Percentiles rank a stretch among this genome's conserved stretches.
These are phyloP conservation scores for Silene latifolia DNA, from an alignment of 148 eudicot genomes.

Conservation along the genomic window DNA sequence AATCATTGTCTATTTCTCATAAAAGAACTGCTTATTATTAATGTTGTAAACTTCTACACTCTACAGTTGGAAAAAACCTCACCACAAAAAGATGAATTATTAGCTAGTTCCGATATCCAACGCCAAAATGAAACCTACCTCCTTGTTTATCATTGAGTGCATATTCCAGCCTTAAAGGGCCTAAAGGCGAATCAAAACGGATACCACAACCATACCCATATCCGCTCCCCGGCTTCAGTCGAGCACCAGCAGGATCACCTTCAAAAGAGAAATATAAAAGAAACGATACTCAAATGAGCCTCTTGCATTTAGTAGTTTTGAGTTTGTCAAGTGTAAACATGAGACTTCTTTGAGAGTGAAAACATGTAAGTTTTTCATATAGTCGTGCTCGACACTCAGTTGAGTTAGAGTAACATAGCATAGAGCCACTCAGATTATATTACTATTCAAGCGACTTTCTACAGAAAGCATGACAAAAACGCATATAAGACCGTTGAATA, in stretches of 20 bases:
- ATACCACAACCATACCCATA: constrained; percentile 89
- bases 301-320: background rate
- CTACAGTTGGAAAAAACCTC: background rate
- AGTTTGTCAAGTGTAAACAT: background rate
- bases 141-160: constrained; percentile 66
- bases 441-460: too few relatives aligned
- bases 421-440: too few relatives aligned
- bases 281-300: background rate
- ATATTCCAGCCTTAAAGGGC: constrained; percentile 86
- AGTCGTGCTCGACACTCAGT: background rate
- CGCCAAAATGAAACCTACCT: constrained; percentile 88
- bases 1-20: background rate
- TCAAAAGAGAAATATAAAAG: background rate
- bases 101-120: constrained; percentile 65
- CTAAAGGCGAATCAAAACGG: constrained; percentile 90
- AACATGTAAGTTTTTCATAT: background rate
- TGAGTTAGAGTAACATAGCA: background rate
- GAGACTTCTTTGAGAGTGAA: background rate
- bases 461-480: background rate
- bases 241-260: constrained; percentile 98
- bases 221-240: constrained; percentile 86
- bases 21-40: background rate
- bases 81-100: background rate
- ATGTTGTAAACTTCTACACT: background rate
- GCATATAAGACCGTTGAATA: background rate